Evolutionary conservation across 805 yeast species (phyloP).

Genomic region (Yamadazyma nakazawae): DNA sequence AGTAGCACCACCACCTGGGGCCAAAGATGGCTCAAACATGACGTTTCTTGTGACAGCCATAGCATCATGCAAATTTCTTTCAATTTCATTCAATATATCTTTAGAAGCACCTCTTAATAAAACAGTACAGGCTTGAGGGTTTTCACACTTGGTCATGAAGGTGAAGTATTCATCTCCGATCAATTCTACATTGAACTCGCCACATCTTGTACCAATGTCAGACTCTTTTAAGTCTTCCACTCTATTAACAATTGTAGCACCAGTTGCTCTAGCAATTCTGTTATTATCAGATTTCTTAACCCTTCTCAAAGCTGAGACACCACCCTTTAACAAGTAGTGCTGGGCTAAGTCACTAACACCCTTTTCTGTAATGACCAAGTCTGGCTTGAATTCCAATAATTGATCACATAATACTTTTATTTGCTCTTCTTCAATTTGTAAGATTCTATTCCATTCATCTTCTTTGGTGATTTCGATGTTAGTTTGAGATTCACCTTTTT

Average conservation of each 20-base stretch:
- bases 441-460: constrained; percentile 91
- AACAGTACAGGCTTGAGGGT: constrained; percentile 92
- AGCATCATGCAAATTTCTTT: constrained; percentile 96
- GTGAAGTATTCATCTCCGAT: constrained; percentile 98
- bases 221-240: constrained; percentile 89
- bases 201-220: constrained; percentile 88
- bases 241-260: constrained; percentile 95
- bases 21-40: constrained; percentile 85
- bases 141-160: constrained; percentile 70
- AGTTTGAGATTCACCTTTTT: constrained; percentile 98
- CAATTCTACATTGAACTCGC: constrained; percentile 85
- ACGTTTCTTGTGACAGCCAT: constrained; percentile 97
- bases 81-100: constrained; percentile 93
- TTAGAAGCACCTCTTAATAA: constrained; percentile 94
- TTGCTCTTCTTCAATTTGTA: constrained; percentile 98
- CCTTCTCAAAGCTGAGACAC: constrained; percentile 88
- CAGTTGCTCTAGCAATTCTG: constrained; percentile 94
- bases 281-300: constrained; percentile 94
- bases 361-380: constrained; percentile 93
- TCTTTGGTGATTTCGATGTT: constrained; percentile 96
- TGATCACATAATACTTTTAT: constrained; percentile 83
- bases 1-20: constrained; percentile 99
- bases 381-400: constrained; percentile 82
- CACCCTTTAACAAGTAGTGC: constrained; percentile 90
- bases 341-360: constrained; percentile 98